Evolutionary conservation across 1,139 yeast genomes (phyloP), one percentile per base, ranked within the genome.

Genomic region (Pichia sp.): DNA sequence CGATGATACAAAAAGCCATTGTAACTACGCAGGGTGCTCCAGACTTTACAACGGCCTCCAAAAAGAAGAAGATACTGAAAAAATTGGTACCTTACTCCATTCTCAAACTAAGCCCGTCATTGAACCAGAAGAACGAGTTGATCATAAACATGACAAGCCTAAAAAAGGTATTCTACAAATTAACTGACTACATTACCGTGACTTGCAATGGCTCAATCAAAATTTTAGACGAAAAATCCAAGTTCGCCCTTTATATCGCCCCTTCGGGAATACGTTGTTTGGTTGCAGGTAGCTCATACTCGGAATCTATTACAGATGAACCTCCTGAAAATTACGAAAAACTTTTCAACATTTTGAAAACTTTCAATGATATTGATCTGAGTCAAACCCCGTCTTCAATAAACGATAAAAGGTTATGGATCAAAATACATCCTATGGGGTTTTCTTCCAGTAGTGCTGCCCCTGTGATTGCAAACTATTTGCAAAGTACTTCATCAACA

Each of bases 181-280:
- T 65, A 0, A 51, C 65, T 3, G 59, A 54, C 28, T 59, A 58
- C 7, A 19, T 60, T 4, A 51, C 51, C 3, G 42, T 34, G 42
- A 50, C 53, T 4, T 57, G 56, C 26, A 46, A 53, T 41, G 48
- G 54, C 42, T 49, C 57, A 34, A 52, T 57, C n/a, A 58, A 60
- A n/a, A 44, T 23, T 4, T 31, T 57, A 3, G 56, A 54, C 36
- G 37, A 45, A 26, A 52, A 56, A 30, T 34, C 52, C 37, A 48
- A 34, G 10, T 78, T 74, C 62, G 85, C 80, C 7, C 68, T 87
- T 0, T 85, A 85, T 59, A 64, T 87, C 48, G 79, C 85, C 5
- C 96, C 96, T 0, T 82, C 90, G 12, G 95, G 91, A 0, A 82
- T 85, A 18, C 70, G 90, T 50, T 87, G 88, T 50, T 83, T 80